A percentile compares a stretch with the other conserved stretches of the same genome.
Evolutionary conservation across 179 eudicot genomes (phyloP).

Genomic region (Corrigiola litoralis): DNA sequence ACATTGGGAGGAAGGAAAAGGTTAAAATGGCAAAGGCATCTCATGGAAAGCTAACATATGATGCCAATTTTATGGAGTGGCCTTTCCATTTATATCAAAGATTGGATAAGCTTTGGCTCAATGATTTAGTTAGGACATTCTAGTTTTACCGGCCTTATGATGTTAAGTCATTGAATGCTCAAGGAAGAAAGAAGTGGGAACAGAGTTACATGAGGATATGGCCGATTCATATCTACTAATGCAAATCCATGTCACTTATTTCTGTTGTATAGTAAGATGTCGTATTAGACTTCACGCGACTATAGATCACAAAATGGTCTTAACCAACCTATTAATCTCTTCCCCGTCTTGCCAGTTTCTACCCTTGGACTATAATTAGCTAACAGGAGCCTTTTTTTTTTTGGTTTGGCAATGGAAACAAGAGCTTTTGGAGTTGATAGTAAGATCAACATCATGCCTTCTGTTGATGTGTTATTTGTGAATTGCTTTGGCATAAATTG

Average conservation of each 20-base stretch:
- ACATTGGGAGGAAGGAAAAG: not conserved
- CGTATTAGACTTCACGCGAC: not conserved
- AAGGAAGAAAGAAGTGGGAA: conserved; percentile 6
- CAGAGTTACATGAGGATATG: not conserved
- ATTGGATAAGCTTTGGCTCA: conserved; percentile 11
- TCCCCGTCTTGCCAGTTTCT: too few relatives aligned
- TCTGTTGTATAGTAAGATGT: not conserved
- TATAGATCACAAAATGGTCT: too few relatives aligned
- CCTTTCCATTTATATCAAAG: conserved; percentile 4
- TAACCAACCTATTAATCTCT: too few relatives aligned
- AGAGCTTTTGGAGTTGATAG: too few relatives aligned
- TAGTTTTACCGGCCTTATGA: conserved; percentile 1
- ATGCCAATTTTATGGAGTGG: conserved; percentile 10
- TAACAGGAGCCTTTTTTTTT: too few relatives aligned
- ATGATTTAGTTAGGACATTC: conserved; percentile 8
- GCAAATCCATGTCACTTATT: too few relatives aligned
- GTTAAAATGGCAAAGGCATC: not conserved
- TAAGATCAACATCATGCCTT: too few relatives aligned
- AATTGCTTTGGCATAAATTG: too few relatives aligned
- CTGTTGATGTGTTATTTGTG: too few relatives aligned
- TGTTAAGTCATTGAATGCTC: conserved; percentile 2
- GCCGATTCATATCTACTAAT: not conserved
- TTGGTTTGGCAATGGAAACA: too few relatives aligned
- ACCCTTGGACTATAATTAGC: too few relatives aligned
- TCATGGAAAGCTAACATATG: not conserved